phyloP scores from a whole-genome alignment of 176 grass and related monocot genomes.

The Thalia dealbata region DNA sequence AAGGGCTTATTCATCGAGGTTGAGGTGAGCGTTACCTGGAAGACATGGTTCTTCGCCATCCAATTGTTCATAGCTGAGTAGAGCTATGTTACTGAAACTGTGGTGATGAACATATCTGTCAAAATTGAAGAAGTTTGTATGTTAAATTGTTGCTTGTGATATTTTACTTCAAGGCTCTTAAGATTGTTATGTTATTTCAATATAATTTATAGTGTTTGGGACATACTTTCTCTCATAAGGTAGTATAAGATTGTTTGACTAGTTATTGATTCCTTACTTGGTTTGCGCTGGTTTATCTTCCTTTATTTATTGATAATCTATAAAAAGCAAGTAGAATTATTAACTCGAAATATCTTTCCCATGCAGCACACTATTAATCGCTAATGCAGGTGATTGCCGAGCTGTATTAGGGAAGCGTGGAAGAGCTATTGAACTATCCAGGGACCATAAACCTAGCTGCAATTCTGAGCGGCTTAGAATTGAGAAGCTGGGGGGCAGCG shows the following conservation, averaged over 20 bases:
- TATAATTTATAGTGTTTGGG: no score
- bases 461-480: constrained; percentile 57
- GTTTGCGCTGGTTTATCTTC: no score
- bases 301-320: no score
- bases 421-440: constrained; percentile 55
- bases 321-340: neutral
- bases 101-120: neutral
- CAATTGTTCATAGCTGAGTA: neutral
- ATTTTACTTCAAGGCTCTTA: neutral
- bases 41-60: neutral
- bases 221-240: no score
- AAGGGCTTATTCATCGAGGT: neutral
- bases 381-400: constrained; percentile 76
- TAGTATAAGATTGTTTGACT: no score
- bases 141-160: neutral
- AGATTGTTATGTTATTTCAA: neutral
- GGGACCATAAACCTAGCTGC: constrained; percentile 62
- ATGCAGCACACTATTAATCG: constrained; percentile 61
- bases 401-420: constrained; percentile 74
- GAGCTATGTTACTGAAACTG: neutral
- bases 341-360: neutral
- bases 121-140: neutral
- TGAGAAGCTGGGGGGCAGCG: constrained; percentile 67
- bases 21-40: neutral
- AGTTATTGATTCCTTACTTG: no score